Conservation (phyloP, 176 grass and related monocot species). For the Aegilops longissima region DNA sequence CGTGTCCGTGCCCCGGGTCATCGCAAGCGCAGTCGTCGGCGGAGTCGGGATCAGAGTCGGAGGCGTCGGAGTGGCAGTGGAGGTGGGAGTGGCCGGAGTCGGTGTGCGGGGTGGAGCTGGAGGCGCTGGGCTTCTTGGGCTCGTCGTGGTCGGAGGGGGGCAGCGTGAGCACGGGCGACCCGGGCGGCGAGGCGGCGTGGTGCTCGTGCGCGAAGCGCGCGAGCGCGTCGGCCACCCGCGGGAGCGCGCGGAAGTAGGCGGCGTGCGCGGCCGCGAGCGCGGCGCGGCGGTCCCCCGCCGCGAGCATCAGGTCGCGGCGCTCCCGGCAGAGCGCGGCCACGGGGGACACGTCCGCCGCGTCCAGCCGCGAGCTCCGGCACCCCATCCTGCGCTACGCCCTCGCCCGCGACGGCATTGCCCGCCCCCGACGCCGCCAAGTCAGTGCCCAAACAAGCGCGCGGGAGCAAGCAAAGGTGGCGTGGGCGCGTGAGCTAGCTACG, state of each 20-base stretch:
- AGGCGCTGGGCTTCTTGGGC: slow-evolving; percentile 34
- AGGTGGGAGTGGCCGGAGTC: slow-evolving; percentile 51
- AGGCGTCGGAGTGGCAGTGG: slow-evolving; percentile 46
- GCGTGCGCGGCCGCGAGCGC: slow-evolving; percentile 64
- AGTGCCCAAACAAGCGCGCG: not conserved
- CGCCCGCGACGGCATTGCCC: slow-evolving; percentile 35
- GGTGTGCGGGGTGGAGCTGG: slow-evolving; percentile 41
- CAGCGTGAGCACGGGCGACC: slow-evolving; percentile 70
- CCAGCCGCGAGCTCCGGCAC: slow-evolving; percentile 77
- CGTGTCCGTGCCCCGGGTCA: not conserved
- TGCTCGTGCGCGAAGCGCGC: slow-evolving; percentile 66
- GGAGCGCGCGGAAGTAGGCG: slow-evolving; percentile 79
- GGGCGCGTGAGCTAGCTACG: not conserved
- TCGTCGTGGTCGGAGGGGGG: slow-evolving; percentile 45
- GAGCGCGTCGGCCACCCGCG: slow-evolving; percentile 75
- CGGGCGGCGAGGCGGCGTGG: slow-evolving; percentile 42
- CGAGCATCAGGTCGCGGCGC: slow-evolving; percentile 68
- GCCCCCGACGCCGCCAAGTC: not conserved
- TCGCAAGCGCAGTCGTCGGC: slow-evolving; percentile 21
- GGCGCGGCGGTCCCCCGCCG: slow-evolving; percentile 46
- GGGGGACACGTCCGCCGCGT: slow-evolving; percentile 49
- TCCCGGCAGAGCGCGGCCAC: slow-evolving; percentile 73
- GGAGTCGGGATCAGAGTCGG: slow-evolving; percentile 26
- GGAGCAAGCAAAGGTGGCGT: not conserved
- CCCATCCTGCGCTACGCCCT: slow-evolving; percentile 48